Conservation (phyloP, 1,139 yeast genomes). For the Wickerhamomyces sp. region DNA sequence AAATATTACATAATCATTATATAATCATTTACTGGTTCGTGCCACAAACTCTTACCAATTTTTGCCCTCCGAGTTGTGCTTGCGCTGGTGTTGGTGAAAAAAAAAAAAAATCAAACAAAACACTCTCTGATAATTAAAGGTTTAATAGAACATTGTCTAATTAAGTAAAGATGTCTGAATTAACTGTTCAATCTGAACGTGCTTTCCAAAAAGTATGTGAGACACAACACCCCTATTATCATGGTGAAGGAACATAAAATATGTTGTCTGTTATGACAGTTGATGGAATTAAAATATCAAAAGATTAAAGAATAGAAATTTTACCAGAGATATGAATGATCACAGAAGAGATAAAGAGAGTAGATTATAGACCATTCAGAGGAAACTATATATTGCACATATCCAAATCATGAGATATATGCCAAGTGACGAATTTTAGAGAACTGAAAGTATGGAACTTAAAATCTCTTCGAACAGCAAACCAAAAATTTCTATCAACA, state of each 20-base stretch:
- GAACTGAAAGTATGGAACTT: no score
- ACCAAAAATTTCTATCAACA: no score
- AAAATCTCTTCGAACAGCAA: no score
- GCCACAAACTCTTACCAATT: slow-evolving; percentile 6
- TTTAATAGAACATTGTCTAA: not conserved
- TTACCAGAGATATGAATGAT: no score
- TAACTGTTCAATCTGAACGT: slow-evolving; percentile 99
- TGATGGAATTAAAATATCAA: slow-evolving; percentile 8
- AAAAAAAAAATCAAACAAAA: slow-evolving; percentile 13
- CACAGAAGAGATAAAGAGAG: no score
- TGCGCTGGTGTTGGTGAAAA: slow-evolving; percentile 1
- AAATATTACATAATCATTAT: not conserved
- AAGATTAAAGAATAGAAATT: no score
- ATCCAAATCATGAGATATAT: no score
- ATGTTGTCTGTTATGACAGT: no score
- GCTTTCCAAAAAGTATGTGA: slow-evolving; percentile 99
- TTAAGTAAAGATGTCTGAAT: slow-evolving; percentile 83
- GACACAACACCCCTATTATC: not conserved
- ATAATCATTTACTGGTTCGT: slow-evolving; percentile 6
- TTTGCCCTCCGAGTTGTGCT: slow-evolving; percentile 1
- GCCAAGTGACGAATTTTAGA: no score
- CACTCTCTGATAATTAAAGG: not conserved
- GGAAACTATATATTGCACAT: no score
- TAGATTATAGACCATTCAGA: no score
- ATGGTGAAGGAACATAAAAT: no score